These are phyloP conservation scores for Teratosphaeria viscida DNA, from an alignment of 2,329 filamentous ascomycete genomes.

Conservation along the genomic window DNA sequence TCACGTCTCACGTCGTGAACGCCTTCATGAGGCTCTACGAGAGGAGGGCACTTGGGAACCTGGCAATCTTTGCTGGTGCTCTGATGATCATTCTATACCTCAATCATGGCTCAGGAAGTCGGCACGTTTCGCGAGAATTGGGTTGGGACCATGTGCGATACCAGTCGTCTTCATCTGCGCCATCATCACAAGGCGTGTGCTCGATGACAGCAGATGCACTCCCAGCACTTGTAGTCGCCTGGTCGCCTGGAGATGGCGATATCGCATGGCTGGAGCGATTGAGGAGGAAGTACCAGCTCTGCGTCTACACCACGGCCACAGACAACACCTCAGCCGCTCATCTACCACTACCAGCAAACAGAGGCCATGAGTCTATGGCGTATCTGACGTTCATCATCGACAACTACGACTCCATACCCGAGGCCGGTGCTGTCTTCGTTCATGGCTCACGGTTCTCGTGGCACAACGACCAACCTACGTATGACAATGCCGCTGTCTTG, in stretches of 20 bases:
- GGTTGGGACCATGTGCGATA: slow-evolving; percentile 37
- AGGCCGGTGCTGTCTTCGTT: slow-evolving; percentile 44
- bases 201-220: slow-evolving; percentile 29
- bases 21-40: not conserved
- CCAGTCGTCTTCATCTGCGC: slow-evolving; percentile 20
- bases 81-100: not conserved
- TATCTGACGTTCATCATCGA: slow-evolving; percentile 52
- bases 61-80: not conserved
- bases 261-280: slow-evolving; percentile 33
- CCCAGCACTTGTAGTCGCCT: slow-evolving; percentile 37
- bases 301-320: slow-evolving; percentile 35
- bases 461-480: slow-evolving; percentile 44
- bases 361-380: slow-evolving; percentile 51
- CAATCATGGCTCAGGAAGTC: not conserved
- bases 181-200: slow-evolving; percentile 31
- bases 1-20: not conserved
- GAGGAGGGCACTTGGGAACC: not conserved
- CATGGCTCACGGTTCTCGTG: slow-evolving; percentile 47
- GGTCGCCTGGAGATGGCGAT: slow-evolving; percentile 31
- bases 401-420: slow-evolving; percentile 47
- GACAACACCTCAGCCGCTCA: slow-evolving; percentile 16
- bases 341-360: slow-evolving; percentile 39
- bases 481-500: slow-evolving; percentile 37
- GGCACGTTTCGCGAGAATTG: slow-evolving; percentile 17
- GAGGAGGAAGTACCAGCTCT: slow-evolving; percentile 33